phyloP scores from a whole-genome alignment of 1,284 basidiomycete species.

The Rhodotorula sp. region DNA sequence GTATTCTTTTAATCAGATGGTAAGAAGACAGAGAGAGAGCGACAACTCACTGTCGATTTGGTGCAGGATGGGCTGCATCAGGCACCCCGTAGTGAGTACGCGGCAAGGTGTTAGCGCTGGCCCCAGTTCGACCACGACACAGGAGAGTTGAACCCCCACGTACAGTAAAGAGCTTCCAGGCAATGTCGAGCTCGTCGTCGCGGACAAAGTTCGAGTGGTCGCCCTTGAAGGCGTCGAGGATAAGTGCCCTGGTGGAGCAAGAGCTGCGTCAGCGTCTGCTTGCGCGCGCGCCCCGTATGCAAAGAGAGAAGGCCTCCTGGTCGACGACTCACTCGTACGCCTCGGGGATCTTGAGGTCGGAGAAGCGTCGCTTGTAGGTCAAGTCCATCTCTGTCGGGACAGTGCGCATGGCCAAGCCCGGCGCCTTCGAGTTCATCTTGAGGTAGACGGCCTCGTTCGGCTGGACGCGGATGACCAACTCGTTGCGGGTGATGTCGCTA shows the following conservation, averaged over 20 bases:
- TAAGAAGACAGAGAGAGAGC: not conserved
- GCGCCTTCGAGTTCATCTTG: conserved; percentile 90
- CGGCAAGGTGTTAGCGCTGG: no score
- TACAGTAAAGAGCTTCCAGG: conserved; percentile 66
- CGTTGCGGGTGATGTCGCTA: conserved; percentile 88
- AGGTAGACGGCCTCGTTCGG: conserved; percentile 91
- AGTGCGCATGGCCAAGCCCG: conserved; percentile 81
- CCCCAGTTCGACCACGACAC: no score
- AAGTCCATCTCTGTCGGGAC: conserved; percentile 94
- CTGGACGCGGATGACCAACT: conserved; percentile 91
- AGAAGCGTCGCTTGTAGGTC: conserved; percentile 90
- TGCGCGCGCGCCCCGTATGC: not conserved
- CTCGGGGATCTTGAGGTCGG: conserved; percentile 81
- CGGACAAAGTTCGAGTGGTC: conserved; percentile 72
- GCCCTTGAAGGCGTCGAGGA: conserved; percentile 48
- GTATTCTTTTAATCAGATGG: not conserved
- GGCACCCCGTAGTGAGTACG: no score
- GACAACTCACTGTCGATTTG: conserved; percentile 7
- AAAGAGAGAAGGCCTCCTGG: conserved; percentile 7
- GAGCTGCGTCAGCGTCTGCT: not conserved
- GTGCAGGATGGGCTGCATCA: conserved; percentile 2
- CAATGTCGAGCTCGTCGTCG: conserved; percentile 88
- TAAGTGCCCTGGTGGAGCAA: conserved; percentile 32
- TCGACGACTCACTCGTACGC: conserved; percentile 71
- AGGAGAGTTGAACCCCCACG: not conserved